These are phyloP conservation scores for Durotheca rogersii DNA, from an alignment of 495 filamentous ascomycete species.

Conservation along the genomic window DNA sequence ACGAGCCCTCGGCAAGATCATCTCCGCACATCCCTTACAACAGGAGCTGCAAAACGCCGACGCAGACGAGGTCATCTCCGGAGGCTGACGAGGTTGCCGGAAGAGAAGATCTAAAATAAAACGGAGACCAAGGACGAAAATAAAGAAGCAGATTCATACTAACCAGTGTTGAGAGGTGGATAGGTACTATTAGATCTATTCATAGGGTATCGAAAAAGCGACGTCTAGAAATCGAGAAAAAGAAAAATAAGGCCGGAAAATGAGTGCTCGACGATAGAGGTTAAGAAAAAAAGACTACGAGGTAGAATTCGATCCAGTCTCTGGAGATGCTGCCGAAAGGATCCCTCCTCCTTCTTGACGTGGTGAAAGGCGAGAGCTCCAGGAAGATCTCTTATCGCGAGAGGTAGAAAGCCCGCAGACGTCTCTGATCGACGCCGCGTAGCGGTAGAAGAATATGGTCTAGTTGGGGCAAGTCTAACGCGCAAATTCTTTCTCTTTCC, in stretches of 20 bases:
- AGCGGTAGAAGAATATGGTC: slow-evolving; percentile 8
- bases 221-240: slow-evolving; percentile 34
- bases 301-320: slow-evolving; percentile 22
- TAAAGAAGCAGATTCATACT: slow-evolving; percentile 26
- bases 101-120: too few species aligned
- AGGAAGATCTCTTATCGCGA: slow-evolving; percentile 17
- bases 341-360: slow-evolving; percentile 7
- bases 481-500: slow-evolving; percentile 1
- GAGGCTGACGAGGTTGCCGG: slow-evolving; percentile 1
- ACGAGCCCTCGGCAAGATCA: slow-evolving; percentile 12
- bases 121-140: too few species aligned
- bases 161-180: slow-evolving; percentile 26
- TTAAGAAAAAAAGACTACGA: slow-evolving; percentile 24
- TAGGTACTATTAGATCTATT: slow-evolving; percentile 43
- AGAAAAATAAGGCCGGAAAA: slow-evolving; percentile 20
- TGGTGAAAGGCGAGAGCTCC: slow-evolving; percentile 19
- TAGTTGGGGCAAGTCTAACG: slow-evolving; percentile 18
- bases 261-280: slow-evolving; percentile 11
- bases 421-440: slow-evolving; percentile 5
- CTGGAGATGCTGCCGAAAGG: slow-evolving; percentile 28
- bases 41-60: slow-evolving; percentile 15
- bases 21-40: slow-evolving; percentile 18
- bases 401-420: slow-evolving; percentile 13
- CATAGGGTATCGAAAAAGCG: slow-evolving; percentile 41
- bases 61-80: slow-evolving; percentile 13